Evolutionary conservation across 2,329 filamentous ascomycete genomes (phyloP), one percentile per base, ranked within the genome.

Genomic region (Talaromyces sp.): DNA sequence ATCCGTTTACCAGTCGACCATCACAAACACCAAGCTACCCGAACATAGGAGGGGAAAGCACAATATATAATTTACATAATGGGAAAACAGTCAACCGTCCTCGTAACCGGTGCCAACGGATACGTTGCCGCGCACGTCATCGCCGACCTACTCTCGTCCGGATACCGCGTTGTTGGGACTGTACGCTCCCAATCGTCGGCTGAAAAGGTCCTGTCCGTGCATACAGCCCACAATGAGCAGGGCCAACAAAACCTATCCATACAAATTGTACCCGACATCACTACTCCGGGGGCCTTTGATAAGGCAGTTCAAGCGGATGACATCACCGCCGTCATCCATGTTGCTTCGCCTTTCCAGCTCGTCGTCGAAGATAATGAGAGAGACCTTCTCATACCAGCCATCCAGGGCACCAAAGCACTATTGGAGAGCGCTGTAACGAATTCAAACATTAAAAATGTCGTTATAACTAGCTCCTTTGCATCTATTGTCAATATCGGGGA

Each of bases 271-370:
- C 80, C 84, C 40, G 88, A 94, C 66, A 87, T 94, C 12, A 23
- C 59, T 12, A 18, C 23, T 12, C 33, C 42, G 9, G 40, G 55
- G 16, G 59, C 59, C 6, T 57, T 61, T 16, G 52, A 61, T 12
- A 42, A 52, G 18, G 59, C 47, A 18, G 52, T 56, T 40, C 36
- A 56, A 40, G 58, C 56, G 23, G 34, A 54, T 47, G 40, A 36
- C 85, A 82, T 28, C 87, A 36, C 34, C 14, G 34, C 34, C 14
- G 34, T 92, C 55, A 81, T 91, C 57, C 87, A 90, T 73, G 89
- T 87, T 2, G 88, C 88, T 1, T 86, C 83, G 0, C 89, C 90
- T 0, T 92, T 89, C 76, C 85, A 88, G 67, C 83, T 87, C 70
- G 86, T 87, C 33, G 85, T 92, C 58, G 63, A 57, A 9, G 64